A percentile compares a stretch with the other conserved stretches of the same genome.
phyloP scores from a whole-genome alignment of 306 rosid species.

The Crotalaria pallida region DNA sequence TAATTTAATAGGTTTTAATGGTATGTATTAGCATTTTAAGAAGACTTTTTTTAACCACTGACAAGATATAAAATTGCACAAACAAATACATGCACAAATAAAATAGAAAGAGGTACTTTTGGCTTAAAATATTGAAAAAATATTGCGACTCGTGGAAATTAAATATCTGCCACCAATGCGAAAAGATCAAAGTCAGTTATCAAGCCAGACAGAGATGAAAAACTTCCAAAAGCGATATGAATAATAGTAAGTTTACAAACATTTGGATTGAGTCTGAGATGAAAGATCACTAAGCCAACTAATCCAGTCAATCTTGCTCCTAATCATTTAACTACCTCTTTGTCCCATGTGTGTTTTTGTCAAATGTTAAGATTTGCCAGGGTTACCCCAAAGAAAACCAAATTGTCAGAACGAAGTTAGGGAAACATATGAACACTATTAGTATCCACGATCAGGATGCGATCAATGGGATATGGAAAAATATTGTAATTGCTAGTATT shows the following conservation, averaged over 20 bases:
- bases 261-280: background rate
- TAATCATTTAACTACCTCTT: conserved; percentile 33
- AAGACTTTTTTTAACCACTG: too few relatives aligned
- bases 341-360: conserved; percentile 22
- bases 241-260: background rate
- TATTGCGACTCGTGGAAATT: background rate
- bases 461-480: background rate
- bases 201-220: background rate
- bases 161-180: background rate
- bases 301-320: conserved; percentile 2
- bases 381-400: conserved; percentile 2
- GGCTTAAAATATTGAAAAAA: background rate
- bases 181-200: background rate
- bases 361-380: conserved; percentile 22
- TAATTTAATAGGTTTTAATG: too few relatives aligned
- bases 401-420: conserved; percentile 3
- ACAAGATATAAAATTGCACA: too few relatives aligned
- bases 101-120: background rate
- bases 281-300: conserved; percentile 11
- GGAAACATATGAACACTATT: background rate
- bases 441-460: background rate
- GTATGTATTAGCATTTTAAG: too few relatives aligned
- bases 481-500: background rate
- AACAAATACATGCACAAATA: too few relatives aligned
- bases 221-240: conserved; percentile 4